Evolutionary conservation across 129 eudicot genomes (phyloP), one percentile per base, ranked within the genome.

Genomic region (Silybum marianum): DNA sequence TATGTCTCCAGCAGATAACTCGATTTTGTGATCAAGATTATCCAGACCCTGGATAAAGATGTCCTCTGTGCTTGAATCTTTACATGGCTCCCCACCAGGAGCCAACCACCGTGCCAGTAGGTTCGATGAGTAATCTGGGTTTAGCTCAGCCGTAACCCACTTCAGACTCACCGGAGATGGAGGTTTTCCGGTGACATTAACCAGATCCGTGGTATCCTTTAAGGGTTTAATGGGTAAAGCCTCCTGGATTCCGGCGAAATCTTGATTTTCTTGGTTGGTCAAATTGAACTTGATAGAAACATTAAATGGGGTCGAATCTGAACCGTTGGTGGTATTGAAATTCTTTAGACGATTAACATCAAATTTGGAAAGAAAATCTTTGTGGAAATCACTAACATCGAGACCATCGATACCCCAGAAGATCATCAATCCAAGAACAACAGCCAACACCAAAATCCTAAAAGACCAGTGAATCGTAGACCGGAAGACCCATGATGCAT

Each of bases 21-120:
- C 90, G 72, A 91, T 74, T 1, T 28, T 11, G 12, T 46, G 21
- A 0, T 73, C 60, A 39, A 24, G 77, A 13, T 84, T 84, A 81
- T 93, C 98, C 79, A 96, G 40, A 22, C 84, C 83, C 6, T 85
- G 86, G 63, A 96, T 40, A 9, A 38, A 67, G 30, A 96, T 88
- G 16, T 93, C 96, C 48, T 82, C 93, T 10, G 99, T 84, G 69
- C 48, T 75, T 10, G 99, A 88, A 54, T 96, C 98, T 81, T 76
- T 95, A 83, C 98, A 95, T 4, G 90, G 86, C 87, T 88, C 91
- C 0, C 95, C 98, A 26, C 95, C 98, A 0, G 95, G 99, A 14
- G 85, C 81, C 75, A 91, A 26, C 98, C 99, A 96, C 32, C 71
- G 81, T 9, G 88, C 71, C 19, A 93, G 72, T 18, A 96, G 83